Base-by-base conservation (phyloP, 495 filamentous ascomycete species). In the Neurospora sp. region DNA sequence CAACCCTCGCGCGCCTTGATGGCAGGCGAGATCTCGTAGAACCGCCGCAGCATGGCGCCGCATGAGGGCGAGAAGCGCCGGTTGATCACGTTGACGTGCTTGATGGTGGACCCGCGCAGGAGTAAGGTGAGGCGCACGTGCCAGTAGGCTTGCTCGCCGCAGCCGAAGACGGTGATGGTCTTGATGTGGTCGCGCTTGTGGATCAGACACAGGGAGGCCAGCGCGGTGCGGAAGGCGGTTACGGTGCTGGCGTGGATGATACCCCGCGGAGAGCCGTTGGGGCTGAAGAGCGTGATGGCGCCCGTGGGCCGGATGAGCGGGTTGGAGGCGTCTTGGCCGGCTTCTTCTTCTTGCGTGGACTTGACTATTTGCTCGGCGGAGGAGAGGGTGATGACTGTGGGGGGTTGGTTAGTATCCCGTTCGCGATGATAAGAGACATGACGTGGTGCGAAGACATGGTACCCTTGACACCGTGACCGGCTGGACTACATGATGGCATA, bases 81-180 rank as follows among this genome's bases (percentile, higher is more conserved):
- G 78, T 93, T 94, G 75, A 97, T 87, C 76, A 97, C 91, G 83
- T 91, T 89, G 18, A 97, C 87, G 69, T 91, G 87, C 73, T 90
- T 88, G 76, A 97, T 91, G 7, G 92, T 92, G 16, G 81, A 74
- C 0, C 91, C 90, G 18, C 91, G 89, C 16, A 97, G 85, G 23
- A 93, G 85, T 31, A 99, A 84, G 1, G 93, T 89, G 14, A 97
- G 86, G 0, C 94, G 92, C 70, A 94, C 89, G 81, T 97, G 94
- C 95, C 95, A 99, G 81, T 93, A 93, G 12, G 96, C 96, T 82
- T 97, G 94, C 74, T 90, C 88, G 31, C 95, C 95, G 14, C 91
- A 89, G n/a, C 95, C 96, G 79, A 99, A 98, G 70, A 97, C 91
- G 38, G 90, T 87, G 3, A 97, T 75, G 12, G 90, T 93, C 75